A percentile compares a stretch with the other conserved stretches of the same genome.
phyloP scores from a whole-genome alignment of 106 monocot genomes.

The Allium sativum region DNA sequence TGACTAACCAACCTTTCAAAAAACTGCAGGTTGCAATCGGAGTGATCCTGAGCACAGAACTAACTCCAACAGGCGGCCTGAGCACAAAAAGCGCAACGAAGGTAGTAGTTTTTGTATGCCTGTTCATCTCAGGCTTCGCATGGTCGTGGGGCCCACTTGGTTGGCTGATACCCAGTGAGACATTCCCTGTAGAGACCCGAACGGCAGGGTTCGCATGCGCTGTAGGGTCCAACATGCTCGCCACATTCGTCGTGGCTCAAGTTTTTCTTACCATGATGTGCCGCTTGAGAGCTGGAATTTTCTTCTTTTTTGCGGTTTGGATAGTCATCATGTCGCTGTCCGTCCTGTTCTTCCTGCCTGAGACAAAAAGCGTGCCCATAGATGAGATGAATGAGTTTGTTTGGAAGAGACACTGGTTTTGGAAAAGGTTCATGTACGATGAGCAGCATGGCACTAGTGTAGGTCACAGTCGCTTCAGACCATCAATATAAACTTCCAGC shows the following conservation, averaged over 20 bases:
- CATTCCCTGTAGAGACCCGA: conserved; percentile 38
- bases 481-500: too few relatives aligned
- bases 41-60: background rate
- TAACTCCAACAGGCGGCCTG: background rate
- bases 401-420: conserved; percentile 27
- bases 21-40: conserved; percentile 2
- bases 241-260: conserved; percentile 12
- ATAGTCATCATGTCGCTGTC: conserved; percentile 28
- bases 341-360: conserved; percentile 22
- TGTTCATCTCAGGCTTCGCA: conserved; percentile 22
- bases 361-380: conserved; percentile 45
- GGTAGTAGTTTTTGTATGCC: conserved; percentile 26
- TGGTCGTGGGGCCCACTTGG: conserved; percentile 47
- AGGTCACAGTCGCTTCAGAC: too few relatives aligned
- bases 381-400: conserved; percentile 32
- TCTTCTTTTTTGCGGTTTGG: conserved; percentile 25
- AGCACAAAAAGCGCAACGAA: background rate
- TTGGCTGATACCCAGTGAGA: conserved; percentile 44
- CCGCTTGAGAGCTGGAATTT: conserved; percentile 24
- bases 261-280: conserved; percentile 30
- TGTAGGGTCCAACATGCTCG: conserved; percentile 34
- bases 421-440: conserved; percentile 11
- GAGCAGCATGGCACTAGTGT: background rate
- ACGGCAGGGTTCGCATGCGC: conserved; percentile 31
- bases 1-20: background rate